These are phyloP conservation scores for Hippophae gyantsensis DNA, from an alignment of 306 rosid genomes.

Conservation along the genomic window DNA sequence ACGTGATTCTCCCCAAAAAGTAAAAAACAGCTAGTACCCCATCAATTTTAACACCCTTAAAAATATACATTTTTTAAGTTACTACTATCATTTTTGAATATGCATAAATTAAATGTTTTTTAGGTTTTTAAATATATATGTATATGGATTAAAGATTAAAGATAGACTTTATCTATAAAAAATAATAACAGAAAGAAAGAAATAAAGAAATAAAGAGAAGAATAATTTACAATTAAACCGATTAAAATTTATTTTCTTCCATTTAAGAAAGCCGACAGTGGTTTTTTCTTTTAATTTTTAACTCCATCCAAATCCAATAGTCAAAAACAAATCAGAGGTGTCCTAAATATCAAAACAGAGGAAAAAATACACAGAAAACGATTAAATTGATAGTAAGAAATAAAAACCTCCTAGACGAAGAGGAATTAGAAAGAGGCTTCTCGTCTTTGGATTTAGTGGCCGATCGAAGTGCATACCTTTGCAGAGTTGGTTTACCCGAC, in stretches of 20 bases:
- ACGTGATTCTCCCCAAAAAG: background rate
- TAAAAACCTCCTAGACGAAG: constrained; percentile 48
- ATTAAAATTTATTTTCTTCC: too few species aligned
- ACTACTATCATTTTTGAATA: background rate
- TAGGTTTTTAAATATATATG: too few species aligned
- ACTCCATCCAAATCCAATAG: too few species aligned
- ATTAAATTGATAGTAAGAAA: background rate
- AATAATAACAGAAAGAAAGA: too few species aligned
- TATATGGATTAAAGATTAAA: too few species aligned
- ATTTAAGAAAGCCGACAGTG: too few species aligned
- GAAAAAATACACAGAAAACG: background rate
- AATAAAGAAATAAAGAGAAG: too few species aligned
- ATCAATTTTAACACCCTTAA: background rate
- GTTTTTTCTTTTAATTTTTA: too few species aligned
- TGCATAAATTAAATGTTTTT: too few species aligned
- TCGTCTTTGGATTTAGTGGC: constrained; percentile 39
- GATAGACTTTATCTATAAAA: too few species aligned
- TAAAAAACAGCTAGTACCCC: background rate
- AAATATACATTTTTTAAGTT: background rate
- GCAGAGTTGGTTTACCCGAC: constrained; percentile 33
- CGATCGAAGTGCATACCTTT: constrained; percentile 56
- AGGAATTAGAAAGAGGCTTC: constrained; percentile 24
- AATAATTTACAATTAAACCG: too few species aligned
- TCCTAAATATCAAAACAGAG: background rate
- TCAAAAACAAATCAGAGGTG: too few species aligned